A percentile compares a stretch with the other conserved stretches of the same genome.
Evolutionary conservation across 2,329 filamentous ascomycete genomes (phyloP).

Genomic region (Hirsutella minnesotensis): DNA sequence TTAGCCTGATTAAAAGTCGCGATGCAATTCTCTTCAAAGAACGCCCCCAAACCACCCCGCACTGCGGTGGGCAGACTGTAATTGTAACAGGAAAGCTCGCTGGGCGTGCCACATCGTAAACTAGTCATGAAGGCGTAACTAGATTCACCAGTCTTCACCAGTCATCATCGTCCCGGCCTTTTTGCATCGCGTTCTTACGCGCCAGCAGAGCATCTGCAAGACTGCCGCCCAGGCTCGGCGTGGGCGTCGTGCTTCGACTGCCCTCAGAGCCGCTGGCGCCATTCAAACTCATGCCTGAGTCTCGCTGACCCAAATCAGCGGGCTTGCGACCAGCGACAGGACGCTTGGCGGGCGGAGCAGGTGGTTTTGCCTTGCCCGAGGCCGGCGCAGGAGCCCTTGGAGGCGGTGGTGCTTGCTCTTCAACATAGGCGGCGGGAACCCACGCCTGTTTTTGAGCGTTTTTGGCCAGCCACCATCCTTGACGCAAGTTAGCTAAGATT

Average conservation of each 20-base stretch:
- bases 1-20: not conserved
- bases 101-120: not conserved
- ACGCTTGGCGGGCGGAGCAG: slow-evolving; percentile 69
- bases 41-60: not conserved
- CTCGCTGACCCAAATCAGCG: slow-evolving; percentile 55
- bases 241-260: slow-evolving; percentile 61
- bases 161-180: slow-evolving; percentile 56
- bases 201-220: slow-evolving; percentile 69
- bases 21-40: not conserved
- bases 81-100: not conserved
- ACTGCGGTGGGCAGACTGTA: not conserved
- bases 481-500: slow-evolving; percentile 18
- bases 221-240: slow-evolving; percentile 58
- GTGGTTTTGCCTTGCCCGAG: slow-evolving; percentile 55
- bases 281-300: slow-evolving; percentile 55
- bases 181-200: slow-evolving; percentile 65
- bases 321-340: slow-evolving; percentile 64
- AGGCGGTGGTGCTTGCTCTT: slow-evolving; percentile 57
- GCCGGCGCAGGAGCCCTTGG: slow-evolving; percentile 56
- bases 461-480: slow-evolving; percentile 95
- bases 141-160: slow-evolving; percentile 34
- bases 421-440: slow-evolving; percentile 88
- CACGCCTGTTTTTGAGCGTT: slow-evolving; percentile 66
- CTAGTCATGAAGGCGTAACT: not conserved
- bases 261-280: slow-evolving; percentile 42